These are phyloP conservation scores for Cryphonectria carpinicola DNA, from an alignment of 2,329 filamentous ascomycete genomes.

Conservation along the genomic window DNA sequence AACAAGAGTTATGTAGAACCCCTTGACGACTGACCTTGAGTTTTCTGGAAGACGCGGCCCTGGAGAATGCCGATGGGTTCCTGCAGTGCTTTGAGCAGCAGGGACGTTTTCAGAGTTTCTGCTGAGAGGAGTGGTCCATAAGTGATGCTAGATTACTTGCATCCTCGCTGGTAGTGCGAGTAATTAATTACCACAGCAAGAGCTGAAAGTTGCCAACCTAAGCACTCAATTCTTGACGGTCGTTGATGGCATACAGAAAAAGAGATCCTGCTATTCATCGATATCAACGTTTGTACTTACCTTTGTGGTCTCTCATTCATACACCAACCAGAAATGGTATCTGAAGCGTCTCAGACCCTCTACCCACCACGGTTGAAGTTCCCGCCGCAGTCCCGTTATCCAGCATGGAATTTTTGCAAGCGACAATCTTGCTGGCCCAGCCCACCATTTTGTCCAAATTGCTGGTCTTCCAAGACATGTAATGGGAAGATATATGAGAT, in stretches of 20 bases:
- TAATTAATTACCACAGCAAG: too few relatives aligned
- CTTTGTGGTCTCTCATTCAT: constrained; percentile 17
- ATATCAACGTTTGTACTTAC: not conserved
- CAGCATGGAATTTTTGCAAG: not conserved
- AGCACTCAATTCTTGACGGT: too few relatives aligned
- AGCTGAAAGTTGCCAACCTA: too few relatives aligned
- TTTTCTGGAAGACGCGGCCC: not conserved
- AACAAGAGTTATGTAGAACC: not conserved
- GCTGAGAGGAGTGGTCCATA: not conserved
- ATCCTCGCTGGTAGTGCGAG: too few relatives aligned
- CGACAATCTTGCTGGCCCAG: too few relatives aligned
- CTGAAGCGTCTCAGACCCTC: not conserved
- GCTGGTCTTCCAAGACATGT: too few relatives aligned
- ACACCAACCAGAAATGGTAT: not conserved
- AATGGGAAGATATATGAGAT: too few relatives aligned
- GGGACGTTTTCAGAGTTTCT: constrained; percentile 3
- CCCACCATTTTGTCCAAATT: too few relatives aligned
- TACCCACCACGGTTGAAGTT: not conserved
- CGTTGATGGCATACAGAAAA: not conserved
- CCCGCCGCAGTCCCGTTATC: not conserved
- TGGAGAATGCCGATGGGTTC: not conserved
- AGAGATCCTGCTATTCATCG: not conserved
- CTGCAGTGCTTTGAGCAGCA: constrained; percentile 1
- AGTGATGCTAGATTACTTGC: too few relatives aligned
- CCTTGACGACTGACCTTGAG: not conserved